Conservation (phyloP, 164 flowering plant genomes). For the Hamamelis virginiana region DNA sequence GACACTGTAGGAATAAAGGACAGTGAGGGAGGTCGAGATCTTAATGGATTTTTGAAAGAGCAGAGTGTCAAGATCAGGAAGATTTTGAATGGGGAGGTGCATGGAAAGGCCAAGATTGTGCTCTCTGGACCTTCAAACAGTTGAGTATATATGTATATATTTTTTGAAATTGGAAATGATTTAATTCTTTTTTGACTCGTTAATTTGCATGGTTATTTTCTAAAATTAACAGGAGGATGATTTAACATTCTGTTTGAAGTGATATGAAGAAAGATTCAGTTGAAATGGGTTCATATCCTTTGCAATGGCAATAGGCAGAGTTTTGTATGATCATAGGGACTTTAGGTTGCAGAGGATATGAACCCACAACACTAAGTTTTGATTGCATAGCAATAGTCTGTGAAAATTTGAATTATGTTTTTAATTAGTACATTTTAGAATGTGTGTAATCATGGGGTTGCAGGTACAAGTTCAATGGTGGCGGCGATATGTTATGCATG, state of each 20-base stretch:
- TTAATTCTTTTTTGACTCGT: background rate
- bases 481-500: slow-evolving; percentile 74
- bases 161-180: background rate
- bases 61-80: slow-evolving; percentile 42
- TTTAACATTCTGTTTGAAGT: too few relatives aligned
- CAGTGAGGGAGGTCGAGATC: slow-evolving; percentile 18
- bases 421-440: background rate
- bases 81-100: slow-evolving; percentile 37
- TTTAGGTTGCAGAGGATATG: too few relatives aligned
- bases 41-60: slow-evolving; percentile 57
- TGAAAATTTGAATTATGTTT: background rate
- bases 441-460: background rate
- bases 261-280: too few relatives aligned
- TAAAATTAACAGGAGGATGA: too few relatives aligned
- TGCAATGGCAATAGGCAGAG: too few relatives aligned
- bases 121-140: slow-evolving; percentile 70
- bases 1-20: slow-evolving; percentile 14
- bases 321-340: too few relatives aligned
- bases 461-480: slow-evolving; percentile 74
- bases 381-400: background rate
- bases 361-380: too few relatives aligned
- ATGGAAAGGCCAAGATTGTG: slow-evolving; percentile 52
- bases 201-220: too few relatives aligned
- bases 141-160: slow-evolving; percentile 20
- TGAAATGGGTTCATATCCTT: background rate